Percentiles rank a stretch among this genome's conserved stretches.
Conservation (phyloP, 371 early-diverging fungal genomes). For the Dichotomocladium elegans region DNA sequence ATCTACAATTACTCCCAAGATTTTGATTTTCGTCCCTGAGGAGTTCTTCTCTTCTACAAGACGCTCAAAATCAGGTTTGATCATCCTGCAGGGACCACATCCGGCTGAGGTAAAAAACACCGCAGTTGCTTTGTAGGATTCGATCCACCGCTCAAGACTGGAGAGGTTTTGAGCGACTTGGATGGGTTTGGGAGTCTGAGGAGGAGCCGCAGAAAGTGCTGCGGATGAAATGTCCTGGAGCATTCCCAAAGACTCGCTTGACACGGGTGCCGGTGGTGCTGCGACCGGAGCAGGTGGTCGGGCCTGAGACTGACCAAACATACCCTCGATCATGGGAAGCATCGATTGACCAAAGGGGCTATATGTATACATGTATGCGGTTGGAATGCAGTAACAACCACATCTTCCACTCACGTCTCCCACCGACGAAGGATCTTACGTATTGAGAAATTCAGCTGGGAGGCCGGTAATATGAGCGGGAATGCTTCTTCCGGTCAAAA, state of each 20-base stretch:
- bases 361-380: background rate
- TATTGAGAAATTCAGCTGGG: slow-evolving; percentile 66
- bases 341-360: slow-evolving; percentile 78
- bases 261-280: slow-evolving; percentile 9
- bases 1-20: slow-evolving; percentile 68
- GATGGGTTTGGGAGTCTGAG: background rate
- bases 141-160: slow-evolving; percentile 31
- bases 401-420: background rate
- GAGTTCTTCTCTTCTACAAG: slow-evolving; percentile 48
- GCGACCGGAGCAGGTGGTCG: slow-evolving; percentile 7
- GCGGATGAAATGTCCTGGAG: slow-evolving; percentile 36
- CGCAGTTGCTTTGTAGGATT: slow-evolving; percentile 51
- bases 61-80: slow-evolving; percentile 68
- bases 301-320: slow-evolving; percentile 65
- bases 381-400: background rate
- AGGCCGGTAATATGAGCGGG: slow-evolving; percentile 72
- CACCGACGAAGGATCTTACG: slow-evolving; percentile 42
- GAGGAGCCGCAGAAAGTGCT: slow-evolving; percentile 35
- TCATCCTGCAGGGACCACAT: slow-evolving; percentile 71
- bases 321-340: slow-evolving; percentile 74
- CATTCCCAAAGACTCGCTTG: slow-evolving; percentile 4
- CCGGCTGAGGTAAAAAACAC: slow-evolving; percentile 74
- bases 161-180: slow-evolving; percentile 33
- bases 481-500: slow-evolving; percentile 74
- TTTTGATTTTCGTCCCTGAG: slow-evolving; percentile 17